A percentile compares a stretch with the other conserved stretches of the same genome.
These are phyloP conservation scores for Prunus persica DNA, from an alignment of 306 rosid genomes.

Conservation along the genomic window Prunus_persica_NCBIv2 NC_034016.1:20092501-20093000, in stretches of 20 bases:
- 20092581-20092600: not conserved
- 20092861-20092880: constrained; percentile 90
- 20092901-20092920: constrained; percentile 55
- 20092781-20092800: not conserved
- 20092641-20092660: not conserved
- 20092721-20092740: not conserved
- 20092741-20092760: not conserved
- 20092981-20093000: not conserved
- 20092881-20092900: constrained; percentile 79
- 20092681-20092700: not conserved
- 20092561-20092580: not conserved
- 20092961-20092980: constrained; percentile 2
- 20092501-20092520: not conserved
- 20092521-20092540: not conserved
- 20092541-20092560: not conserved
- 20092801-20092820: not conserved
- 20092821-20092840: constrained; percentile 8
- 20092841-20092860: constrained; percentile 88
- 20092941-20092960: constrained; percentile 47
- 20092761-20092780: not conserved
- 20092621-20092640: not conserved
- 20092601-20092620: not conserved
- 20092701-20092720: not conserved
- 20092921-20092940: constrained; percentile 57
- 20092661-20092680: not conserved